Evolutionary conservation across 306 rosid species (phyloP).

Genomic region (Vicia villosa): DNA sequence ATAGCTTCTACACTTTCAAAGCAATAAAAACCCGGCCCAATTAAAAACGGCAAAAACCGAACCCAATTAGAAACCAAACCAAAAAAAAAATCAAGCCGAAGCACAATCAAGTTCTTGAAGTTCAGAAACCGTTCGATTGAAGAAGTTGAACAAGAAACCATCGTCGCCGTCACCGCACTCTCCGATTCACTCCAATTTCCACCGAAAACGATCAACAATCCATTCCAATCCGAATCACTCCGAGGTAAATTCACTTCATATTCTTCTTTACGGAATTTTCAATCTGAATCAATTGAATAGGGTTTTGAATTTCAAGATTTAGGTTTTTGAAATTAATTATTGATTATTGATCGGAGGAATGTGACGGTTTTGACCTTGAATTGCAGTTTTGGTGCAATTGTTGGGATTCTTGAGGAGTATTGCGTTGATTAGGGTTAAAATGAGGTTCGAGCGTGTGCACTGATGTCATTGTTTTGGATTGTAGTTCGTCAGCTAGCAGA

Average conservation of each 20-base stretch:
- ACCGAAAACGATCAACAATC: neutral
- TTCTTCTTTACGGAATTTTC: neutral
- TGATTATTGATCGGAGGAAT: conserved; percentile 17
- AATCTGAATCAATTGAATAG: neutral
- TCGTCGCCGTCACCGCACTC: conserved; percentile 49
- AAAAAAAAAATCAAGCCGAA: conserved; percentile 6
- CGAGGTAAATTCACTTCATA: conserved; percentile 31
- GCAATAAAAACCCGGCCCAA: neutral
- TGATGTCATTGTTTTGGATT: conserved; percentile 76
- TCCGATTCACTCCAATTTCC: conserved; percentile 18
- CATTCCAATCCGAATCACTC: neutral
- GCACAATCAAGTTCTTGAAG: neutral
- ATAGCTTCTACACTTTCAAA: neutral
- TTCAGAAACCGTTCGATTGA: conserved; percentile 27
- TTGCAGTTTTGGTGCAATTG: conserved; percentile 28
- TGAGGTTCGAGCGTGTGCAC: conserved; percentile 62
- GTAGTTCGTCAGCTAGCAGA: conserved; percentile 69
- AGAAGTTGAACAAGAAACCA: conserved; percentile 29
- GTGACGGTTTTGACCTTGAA: conserved; percentile 8
- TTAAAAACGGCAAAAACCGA: neutral
- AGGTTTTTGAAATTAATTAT: too few relatives aligned
- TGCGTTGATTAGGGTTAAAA: conserved; percentile 34
- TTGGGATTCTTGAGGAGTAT: conserved; percentile 32
- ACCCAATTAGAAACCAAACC: neutral
- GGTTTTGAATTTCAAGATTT: conserved; percentile 24